Conservation (phyloP, 331 rosid genomes). For the Quercus lobata region DNA sequence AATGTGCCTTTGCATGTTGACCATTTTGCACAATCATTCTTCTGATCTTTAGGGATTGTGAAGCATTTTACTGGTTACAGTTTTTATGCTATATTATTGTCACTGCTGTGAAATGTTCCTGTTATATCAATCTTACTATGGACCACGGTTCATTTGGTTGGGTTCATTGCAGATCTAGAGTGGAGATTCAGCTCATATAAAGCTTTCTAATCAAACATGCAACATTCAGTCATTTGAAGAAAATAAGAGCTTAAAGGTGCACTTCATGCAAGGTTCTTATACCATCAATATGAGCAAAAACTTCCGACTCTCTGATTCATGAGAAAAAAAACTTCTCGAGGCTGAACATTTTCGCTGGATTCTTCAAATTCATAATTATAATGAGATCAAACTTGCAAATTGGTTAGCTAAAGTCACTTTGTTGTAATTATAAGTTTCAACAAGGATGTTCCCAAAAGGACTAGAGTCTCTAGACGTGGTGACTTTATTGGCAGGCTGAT, state of each 20-base stretch:
- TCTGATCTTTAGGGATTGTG: background rate
- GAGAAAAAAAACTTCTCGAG: background rate
- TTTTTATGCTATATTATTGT: background rate
- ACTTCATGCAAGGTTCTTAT: background rate
- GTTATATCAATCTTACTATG: conserved; percentile 2
- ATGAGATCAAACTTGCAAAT: background rate
- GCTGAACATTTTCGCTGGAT: conserved; percentile 12
- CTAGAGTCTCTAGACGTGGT: conserved; percentile 1
- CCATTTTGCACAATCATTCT: background rate
- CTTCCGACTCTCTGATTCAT: conserved; percentile 8
- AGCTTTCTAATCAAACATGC: conserved; percentile 8
- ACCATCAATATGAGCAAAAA: conserved; percentile 8
- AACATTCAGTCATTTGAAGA: conserved; percentile 15
- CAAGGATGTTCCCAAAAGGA: background rate
- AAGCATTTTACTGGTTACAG: background rate
- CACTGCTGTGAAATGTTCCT: too few relatives aligned
- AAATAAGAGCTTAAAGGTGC: conserved; percentile 5
- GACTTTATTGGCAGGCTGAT: conserved; percentile 20
- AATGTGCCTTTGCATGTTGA: background rate
- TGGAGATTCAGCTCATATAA: conserved; percentile 5
- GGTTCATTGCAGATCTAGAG: conserved; percentile 23
- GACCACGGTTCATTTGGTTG: conserved; percentile 12
- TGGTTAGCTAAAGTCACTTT: conserved; percentile 31
- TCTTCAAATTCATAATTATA: background rate
- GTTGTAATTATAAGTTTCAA: conserved; percentile 6